A percentile compares a stretch with the other conserved stretches of the same genome.
phyloP scores from a whole-genome alignment of 2,329 filamentous ascomycete genomes.

The Phaeophleospora eucalypticola region DNA sequence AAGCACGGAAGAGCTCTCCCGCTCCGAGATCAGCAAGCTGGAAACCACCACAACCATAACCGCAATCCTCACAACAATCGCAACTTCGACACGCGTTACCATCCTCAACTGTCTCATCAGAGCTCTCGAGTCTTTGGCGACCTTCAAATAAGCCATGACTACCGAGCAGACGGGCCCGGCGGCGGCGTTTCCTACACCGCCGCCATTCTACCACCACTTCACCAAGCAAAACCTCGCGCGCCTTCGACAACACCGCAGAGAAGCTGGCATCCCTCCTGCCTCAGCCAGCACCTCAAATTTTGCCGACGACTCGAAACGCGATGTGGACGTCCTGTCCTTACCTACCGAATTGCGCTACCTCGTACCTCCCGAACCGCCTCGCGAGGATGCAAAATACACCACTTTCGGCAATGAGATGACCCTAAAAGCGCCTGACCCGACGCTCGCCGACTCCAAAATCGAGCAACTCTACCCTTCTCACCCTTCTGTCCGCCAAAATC shows the following conservation, averaged over 20 bases:
- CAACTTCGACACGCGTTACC: too few relatives aligned
- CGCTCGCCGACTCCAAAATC: slow-evolving; percentile 67
- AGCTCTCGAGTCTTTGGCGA: too few relatives aligned
- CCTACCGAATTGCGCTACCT: slow-evolving; percentile 71
- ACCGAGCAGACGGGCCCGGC: slow-evolving; percentile 1
- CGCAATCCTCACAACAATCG: too few relatives aligned
- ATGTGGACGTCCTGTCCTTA: slow-evolving; percentile 44
- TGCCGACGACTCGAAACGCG: slow-evolving; percentile 27
- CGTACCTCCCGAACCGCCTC: slow-evolving; percentile 70
- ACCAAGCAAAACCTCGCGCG: slow-evolving; percentile 68
- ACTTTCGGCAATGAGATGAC: slow-evolving; percentile 68
- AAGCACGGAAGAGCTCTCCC: too few relatives aligned
- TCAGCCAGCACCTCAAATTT: slow-evolving; percentile 14
- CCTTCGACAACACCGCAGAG: slow-evolving; percentile 37
- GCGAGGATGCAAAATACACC: slow-evolving; percentile 65
- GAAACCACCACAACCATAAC: too few relatives aligned
- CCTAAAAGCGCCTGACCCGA: slow-evolving; percentile 58
- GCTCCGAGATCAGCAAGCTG: too few relatives aligned
- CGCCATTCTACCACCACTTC: slow-evolving; percentile 86
- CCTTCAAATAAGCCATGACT: not conserved
- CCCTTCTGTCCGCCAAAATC: slow-evolving; percentile 39
- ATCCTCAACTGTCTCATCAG: too few relatives aligned
- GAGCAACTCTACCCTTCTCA: slow-evolving; percentile 61
- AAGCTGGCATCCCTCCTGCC: slow-evolving; percentile 18
- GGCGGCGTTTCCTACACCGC: slow-evolving; percentile 77